Evolutionary conservation across 768 basidiomycete genomes (phyloP), one percentile per base, ranked within the genome.

Genomic region (Tulasnella calospora): DNA sequence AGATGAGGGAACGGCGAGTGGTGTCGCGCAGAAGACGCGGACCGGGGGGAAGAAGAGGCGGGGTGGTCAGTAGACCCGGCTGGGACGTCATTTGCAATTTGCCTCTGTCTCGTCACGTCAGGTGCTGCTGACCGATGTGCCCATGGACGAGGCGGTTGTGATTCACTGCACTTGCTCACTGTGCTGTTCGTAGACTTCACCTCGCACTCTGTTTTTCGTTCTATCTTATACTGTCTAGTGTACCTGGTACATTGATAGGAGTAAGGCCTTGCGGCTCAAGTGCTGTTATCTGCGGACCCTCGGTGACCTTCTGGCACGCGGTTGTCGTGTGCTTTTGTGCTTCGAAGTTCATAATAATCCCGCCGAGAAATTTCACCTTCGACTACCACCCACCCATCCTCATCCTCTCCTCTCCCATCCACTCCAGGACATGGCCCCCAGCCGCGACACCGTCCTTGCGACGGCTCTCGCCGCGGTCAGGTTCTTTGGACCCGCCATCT

Each of bases 401-500:
- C 69, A 57, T 71, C 69, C 21, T 71, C 41, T 33, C 30, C 74
- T 19, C 7, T 76, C 38, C 72, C 72, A 30, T 75, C 74, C 55
- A n/a, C 74, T 51, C 44, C 61, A 67, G 74, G 38, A 35, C 67
- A 71, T 78, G 77, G 77, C 67, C 36, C 44, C 44, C 47, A 71
- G 41, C 69, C 40, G 75, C 35, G 69, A 61, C 55, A 55, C 75
- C 55, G 51, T 76, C 36, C n/a, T 78, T 8, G 40, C 38, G 40
- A 57, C 77, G 77, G 85, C 90, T 73, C 85, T 91, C 78, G 88
- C 90, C 80, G 84, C 87, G 78, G 84, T 92, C 73, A 89, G 92
- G 80, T 84, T 92, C 79, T 83, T 92, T 46, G 92, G 92, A 55
- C 93, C 94, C 57, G 85, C 89, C 77, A 82, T 92, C 79, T 88